Percentiles rank a stretch among this genome's conserved stretches.
These are phyloP conservation scores for Hypoxylon sp. DNA, from an alignment of 2,329 filamentous ascomycete genomes.

Conservation along the genomic window DNA sequence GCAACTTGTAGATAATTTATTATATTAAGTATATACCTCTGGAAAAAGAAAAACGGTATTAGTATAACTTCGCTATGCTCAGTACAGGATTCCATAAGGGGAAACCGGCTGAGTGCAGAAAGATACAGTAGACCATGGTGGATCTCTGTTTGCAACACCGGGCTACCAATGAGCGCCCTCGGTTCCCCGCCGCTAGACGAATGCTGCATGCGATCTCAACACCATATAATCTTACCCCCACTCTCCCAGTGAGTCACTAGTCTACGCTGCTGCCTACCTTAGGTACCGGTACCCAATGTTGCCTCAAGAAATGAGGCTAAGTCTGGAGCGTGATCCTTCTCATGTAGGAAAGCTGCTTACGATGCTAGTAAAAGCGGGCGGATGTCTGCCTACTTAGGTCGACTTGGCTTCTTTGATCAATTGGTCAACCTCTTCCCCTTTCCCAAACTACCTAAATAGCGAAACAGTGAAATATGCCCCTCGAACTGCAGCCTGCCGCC, in stretches of 20 bases:
- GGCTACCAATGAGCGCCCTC: slow-evolving; percentile 2
- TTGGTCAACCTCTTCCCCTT: not conserved
- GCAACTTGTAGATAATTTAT: not conserved
- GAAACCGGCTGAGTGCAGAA: not conserved
- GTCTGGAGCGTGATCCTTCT: not conserved
- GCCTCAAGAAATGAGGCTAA: no score
- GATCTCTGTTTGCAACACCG: not conserved
- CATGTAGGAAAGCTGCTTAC: not conserved
- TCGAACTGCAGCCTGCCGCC: slow-evolving; percentile 54
- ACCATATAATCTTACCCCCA: slow-evolving; percentile 1
- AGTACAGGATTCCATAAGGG: not conserved
- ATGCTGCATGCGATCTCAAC: not conserved
- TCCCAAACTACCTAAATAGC: not conserved
- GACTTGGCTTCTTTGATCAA: slow-evolving; percentile 4
- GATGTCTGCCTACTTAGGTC: not conserved
- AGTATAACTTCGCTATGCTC: not conserved
- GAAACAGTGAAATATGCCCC: slow-evolving; percentile 53
- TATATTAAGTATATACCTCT: not conserved
- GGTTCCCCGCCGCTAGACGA: not conserved
- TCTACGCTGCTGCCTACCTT: no score
- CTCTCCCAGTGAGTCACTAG: slow-evolving; percentile 13
- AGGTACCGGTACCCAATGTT: no score
- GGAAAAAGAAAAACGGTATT: not conserved
- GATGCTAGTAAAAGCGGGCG: not conserved
- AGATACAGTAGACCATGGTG: not conserved